Percentiles rank a stretch among this genome's conserved stretches.
phyloP scores from a whole-genome alignment of 2,329 filamentous ascomycete genomes.

The Purpureocillium takamizusanense region DNA sequence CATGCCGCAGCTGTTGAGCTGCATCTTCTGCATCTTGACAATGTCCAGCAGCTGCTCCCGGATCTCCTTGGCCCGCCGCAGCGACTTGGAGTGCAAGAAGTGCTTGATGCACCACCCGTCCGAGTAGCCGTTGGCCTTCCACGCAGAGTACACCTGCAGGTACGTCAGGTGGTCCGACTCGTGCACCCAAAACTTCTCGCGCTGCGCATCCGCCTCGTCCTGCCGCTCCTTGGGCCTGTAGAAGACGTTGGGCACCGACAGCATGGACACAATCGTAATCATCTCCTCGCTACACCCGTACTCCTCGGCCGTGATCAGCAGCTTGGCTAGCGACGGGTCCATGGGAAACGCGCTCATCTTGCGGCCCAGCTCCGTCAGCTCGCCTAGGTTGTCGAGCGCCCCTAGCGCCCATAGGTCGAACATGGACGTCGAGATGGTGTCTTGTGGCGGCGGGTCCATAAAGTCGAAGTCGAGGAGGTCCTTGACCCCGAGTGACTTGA shows the following conservation, averaged over 20 bases:
- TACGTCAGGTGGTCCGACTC: conserved; percentile 96
- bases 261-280: conserved; percentile 96
- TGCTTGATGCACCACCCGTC: conserved; percentile 91
- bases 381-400: conserved; percentile 86
- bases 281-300: conserved; percentile 96
- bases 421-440: conserved; percentile 92
- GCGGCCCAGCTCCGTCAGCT: conserved; percentile 75
- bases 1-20: conserved; percentile 78
- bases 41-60: conserved; percentile 90
- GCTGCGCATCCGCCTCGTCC: conserved; percentile 89
- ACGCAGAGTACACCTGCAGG: conserved; percentile 90
- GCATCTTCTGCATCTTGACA: conserved; percentile 89
- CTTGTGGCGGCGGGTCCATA: conserved; percentile 97
- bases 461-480: conserved; percentile 96
- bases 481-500: conserved; percentile 91
- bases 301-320: conserved; percentile 82
- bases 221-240: conserved; percentile 94
- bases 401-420: conserved; percentile 97
- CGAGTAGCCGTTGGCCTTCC: conserved; percentile 81
- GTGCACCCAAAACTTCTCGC: conserved; percentile 97
- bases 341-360: conserved; percentile 98
- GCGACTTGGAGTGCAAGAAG: conserved; percentile 90
- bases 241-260: conserved; percentile 93
- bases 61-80: conserved; percentile 87
- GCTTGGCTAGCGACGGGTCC: conserved; percentile 91